Evolutionary conservation across 495 filamentous ascomycete genomes (phyloP).

Genomic region (Penicillium waksmanii): DNA sequence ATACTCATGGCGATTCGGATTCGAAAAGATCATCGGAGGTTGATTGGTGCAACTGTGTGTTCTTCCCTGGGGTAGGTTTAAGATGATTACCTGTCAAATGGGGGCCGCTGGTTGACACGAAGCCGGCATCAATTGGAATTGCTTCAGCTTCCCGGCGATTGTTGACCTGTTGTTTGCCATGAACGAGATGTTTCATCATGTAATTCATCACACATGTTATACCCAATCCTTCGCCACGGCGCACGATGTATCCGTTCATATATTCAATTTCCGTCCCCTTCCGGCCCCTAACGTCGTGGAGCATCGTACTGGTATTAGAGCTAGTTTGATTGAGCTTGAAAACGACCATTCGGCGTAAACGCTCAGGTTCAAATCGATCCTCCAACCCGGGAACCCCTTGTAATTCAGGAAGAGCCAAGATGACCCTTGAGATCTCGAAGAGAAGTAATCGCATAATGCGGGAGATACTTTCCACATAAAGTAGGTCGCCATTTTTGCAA

Average conservation of each 20-base stretch:
- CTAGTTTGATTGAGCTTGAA: conserved; percentile 62
- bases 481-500: conserved; percentile 73
- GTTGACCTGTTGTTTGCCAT: conserved; percentile 28
- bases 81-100: background rate
- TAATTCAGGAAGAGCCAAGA: conserved; percentile 69
- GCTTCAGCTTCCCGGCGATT: conserved; percentile 30
- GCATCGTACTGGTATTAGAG: conserved; percentile 76
- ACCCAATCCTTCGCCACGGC: conserved; percentile 68
- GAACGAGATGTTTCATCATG: conserved; percentile 64
- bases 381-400: conserved; percentile 60
- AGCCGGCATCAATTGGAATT: conserved; percentile 39
- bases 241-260: conserved; percentile 83
- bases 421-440: conserved; percentile 66
- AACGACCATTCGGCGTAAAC: conserved; percentile 59
- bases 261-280: conserved; percentile 77
- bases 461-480: conserved; percentile 60
- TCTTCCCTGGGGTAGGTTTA: background rate
- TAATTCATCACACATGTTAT: conserved; percentile 69
- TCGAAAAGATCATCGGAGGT: too few relatives aligned
- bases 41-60: too few relatives aligned
- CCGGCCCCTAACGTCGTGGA: conserved; percentile 69
- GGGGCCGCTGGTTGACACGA: background rate
- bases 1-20: background rate
- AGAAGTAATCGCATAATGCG: conserved; percentile 64
- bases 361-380: conserved; percentile 57